These are phyloP conservation scores for Carex sylvatica DNA, from an alignment of 202 grass and related monocot species.

Conservation along the genomic window DNA sequence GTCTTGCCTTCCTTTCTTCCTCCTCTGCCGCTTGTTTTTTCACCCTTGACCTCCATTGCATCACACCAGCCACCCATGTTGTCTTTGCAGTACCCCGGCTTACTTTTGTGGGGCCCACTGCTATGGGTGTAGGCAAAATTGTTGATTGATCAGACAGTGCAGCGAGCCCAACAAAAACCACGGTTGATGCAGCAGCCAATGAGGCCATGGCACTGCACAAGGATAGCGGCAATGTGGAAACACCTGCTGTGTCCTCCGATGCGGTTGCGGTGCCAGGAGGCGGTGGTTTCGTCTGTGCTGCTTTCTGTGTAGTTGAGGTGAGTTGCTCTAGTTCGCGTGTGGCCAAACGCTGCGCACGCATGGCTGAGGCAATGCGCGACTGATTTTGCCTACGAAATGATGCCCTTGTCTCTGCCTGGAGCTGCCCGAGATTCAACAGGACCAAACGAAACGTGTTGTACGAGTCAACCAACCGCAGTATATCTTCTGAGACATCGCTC, in stretches of 20 bases:
- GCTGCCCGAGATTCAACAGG: constrained; percentile 35
- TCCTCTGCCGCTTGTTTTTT: constrained; percentile 41
- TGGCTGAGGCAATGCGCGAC: constrained; percentile 22
- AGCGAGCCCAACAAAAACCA: constrained; percentile 48
- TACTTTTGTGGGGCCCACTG: constrained; percentile 30
- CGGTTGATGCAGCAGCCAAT: constrained; percentile 40
- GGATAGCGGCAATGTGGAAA: constrained; percentile 13
- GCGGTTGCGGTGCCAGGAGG: constrained; percentile 12
- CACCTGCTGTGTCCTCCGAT: constrained; percentile 8
- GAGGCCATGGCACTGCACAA: constrained; percentile 30
- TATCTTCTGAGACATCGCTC: constrained; percentile 48
- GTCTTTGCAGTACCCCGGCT: constrained; percentile 23
- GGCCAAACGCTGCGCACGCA: constrained; percentile 40
- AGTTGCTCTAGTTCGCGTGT: constrained; percentile 35
- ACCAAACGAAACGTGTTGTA: constrained; percentile 50
- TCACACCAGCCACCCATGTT: constrained; percentile 52
- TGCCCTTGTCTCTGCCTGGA: constrained; percentile 37
- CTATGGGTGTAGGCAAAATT: constrained; percentile 12
- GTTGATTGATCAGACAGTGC: constrained; percentile 41
- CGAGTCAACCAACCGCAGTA: constrained; percentile 61
- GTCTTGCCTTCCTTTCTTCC: constrained; percentile 38
- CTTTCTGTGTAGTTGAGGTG: constrained; percentile 35
- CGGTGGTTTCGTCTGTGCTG: neutral
- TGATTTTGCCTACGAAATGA: constrained; percentile 48
- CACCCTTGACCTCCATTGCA: constrained; percentile 55